Evolutionary conservation across 805 yeast genomes (phyloP), one percentile per base, ranked within the genome.

Genomic region (Yamadazyma endophytica): DNA sequence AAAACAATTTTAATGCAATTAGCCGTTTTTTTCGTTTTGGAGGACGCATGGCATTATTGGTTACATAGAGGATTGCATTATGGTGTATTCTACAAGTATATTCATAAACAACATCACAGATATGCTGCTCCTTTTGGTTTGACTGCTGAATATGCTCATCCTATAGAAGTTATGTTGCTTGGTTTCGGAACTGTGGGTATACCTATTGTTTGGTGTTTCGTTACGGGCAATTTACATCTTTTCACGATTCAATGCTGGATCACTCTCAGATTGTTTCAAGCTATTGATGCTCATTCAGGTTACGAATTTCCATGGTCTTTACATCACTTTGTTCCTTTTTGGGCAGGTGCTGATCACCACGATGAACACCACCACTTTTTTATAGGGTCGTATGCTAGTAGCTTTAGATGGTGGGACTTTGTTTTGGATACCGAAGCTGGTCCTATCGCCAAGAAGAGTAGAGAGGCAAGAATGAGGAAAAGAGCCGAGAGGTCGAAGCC

Each of bases 341-440:
- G 81, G 81, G 79, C 81, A 7, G 81, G 80, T 19, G 79, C 79
- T 22, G 78, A 70, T 35, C 81, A 75, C 45, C 81, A 75, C 46
- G 81, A 75, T 45, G 64, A 68, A 37, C 81, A 75, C 42, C 81
- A 75, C 42, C 81, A 73, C 44, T 70, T 68, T 49, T 75, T 75
- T 42, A 73, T 75, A 37, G 81, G 81, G 13, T 70, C 70, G 45
- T 75, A 75, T 43, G 75, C 80, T 16, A 68, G 76, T 24, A 63
- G 73, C 17, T 75, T 75, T 56, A 68, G 78, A 49, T 72, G 77
- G 74, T 73, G 76, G 73, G 81, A 75, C 43, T 69, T 44, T 43
- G 41, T 58, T 13, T 58, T 74, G 40, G 71, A 63, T 32, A 73
- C 79, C 11, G 79, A 75, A 47, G 71, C 77, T 17, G 81, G 81